Evolutionary conservation across 1,284 basidiomycete genomes (phyloP), one percentile per base, ranked within the genome.

Genomic region (Leccinum griseonigrum): DNA sequence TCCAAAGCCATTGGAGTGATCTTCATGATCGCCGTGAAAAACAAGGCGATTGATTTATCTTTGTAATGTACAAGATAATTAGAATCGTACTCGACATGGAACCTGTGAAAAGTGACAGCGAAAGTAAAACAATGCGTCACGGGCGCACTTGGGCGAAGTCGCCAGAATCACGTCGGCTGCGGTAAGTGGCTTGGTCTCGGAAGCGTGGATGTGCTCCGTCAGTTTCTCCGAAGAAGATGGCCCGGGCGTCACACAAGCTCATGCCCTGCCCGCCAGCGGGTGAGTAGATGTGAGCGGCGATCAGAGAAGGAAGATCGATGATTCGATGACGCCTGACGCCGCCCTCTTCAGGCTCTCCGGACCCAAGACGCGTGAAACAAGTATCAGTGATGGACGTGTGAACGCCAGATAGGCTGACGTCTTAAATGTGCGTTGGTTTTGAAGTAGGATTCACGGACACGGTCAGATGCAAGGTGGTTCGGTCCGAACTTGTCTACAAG

Each of bases 201-300:
- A 18, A 26, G 11, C 50, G 1, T 51, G 50, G 50, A 28, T 13
- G 26, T 51, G 50, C 22, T 51, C 29, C 26, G 4, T 29, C 26
- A 51, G 50, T 22, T 28, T 51, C 26, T 26, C 28, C 28, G 7
- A 51, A 8, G 26, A 28, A 51, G 22, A 29, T 29, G 14, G 8
- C 22, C 22, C 22, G 22, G 22, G 22, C 13, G 48, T 16, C 26
- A 22, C 26, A 3, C 11, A 51, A 59, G 3, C 66, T 26, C 22
- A 26, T 26, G 22, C 22, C 22, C 22, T 81, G 80, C 1, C 80
- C 80, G 18, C 80, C 81, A 2, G 73, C 74, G 0, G 80, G 80
- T 0, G 80, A 75, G 56, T 82, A 80, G 50, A 79, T 76, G 62
- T 81, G 80, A 26, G 78, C 79, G 0, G 80, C 79, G 59, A 26